Percentiles rank a stretch among this genome's conserved stretches.
These are phyloP conservation scores for Blastobotrys parvus DNA, from an alignment of 805 yeast species.

Conservation along the genomic window DNA sequence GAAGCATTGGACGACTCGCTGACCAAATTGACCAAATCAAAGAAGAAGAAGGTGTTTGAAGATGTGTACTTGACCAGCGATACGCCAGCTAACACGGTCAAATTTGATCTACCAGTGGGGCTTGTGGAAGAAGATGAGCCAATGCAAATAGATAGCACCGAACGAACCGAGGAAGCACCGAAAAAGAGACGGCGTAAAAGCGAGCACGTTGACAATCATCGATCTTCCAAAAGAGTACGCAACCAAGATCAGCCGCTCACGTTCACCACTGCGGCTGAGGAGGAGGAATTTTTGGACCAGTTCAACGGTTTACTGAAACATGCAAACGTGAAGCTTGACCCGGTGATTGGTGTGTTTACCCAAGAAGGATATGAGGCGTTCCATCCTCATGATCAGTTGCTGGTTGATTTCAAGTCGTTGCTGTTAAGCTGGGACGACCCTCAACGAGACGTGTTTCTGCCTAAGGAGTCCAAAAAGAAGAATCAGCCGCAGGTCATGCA, in stretches of 20 bases:
- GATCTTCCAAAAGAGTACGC: slow-evolving; percentile 20
- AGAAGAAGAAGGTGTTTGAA: slow-evolving; percentile 9
- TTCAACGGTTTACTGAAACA: slow-evolving; percentile 13
- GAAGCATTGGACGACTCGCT: slow-evolving; percentile 12
- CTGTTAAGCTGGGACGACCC: slow-evolving; percentile 31
- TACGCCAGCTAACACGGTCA: slow-evolving; percentile 10
- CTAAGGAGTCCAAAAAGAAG: slow-evolving; percentile 5
- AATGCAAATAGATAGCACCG: neutral
- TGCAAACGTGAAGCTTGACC: slow-evolving; percentile 10
- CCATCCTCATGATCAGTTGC: slow-evolving; percentile 16
- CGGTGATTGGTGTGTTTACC: slow-evolving; percentile 15
- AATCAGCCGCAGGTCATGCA: slow-evolving; percentile 16
- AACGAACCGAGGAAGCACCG: neutral
- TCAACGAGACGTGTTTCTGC: slow-evolving; percentile 22
- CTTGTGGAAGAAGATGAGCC: neutral
- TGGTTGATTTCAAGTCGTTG: slow-evolving; percentile 28
- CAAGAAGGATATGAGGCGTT: slow-evolving; percentile 9
- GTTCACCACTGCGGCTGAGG: slow-evolving; percentile 15
- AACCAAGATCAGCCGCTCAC: slow-evolving; percentile 16
- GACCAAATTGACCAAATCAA: slow-evolving; percentile 6
- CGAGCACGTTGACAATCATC: slow-evolving; percentile 1
- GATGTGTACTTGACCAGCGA: slow-evolving; percentile 15
- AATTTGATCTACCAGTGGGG: slow-evolving; percentile 13
- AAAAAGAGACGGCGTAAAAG: slow-evolving; percentile 3
- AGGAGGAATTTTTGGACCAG: slow-evolving; percentile 20